These are phyloP conservation scores for Metroxylon sagu DNA, from an alignment of 176 grass and related monocot genomes.

Conservation along the genomic window DNA sequence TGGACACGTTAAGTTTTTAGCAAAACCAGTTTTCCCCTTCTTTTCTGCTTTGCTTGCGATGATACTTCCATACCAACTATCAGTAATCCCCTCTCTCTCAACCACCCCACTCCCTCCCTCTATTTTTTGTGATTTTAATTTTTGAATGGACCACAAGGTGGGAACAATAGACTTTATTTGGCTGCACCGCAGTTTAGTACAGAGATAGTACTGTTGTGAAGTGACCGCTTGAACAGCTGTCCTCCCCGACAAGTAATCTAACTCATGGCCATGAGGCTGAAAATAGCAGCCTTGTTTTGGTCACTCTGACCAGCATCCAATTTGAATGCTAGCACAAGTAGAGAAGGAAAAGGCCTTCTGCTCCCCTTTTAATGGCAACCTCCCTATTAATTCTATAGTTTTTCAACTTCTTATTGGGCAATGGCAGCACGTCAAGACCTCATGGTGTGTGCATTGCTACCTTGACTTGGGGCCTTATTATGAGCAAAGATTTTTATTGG, in stretches of 20 bases:
- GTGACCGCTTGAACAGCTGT: constrained; percentile 47
- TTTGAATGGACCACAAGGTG: neutral
- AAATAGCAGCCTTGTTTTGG: constrained; percentile 39
- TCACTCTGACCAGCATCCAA: constrained; percentile 26
- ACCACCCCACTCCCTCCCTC: constrained; percentile 1
- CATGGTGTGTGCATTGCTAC: neutral
- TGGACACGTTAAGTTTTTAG: constrained; percentile 17
- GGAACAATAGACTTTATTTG: constrained; percentile 5
- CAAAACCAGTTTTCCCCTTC: constrained; percentile 7
- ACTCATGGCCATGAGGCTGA: constrained; percentile 27
- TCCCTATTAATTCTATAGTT: constrained; percentile 25
- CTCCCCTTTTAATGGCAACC: constrained; percentile 26
- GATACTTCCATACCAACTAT: constrained; percentile 25
- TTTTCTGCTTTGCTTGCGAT: neutral
- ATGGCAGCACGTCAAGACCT: neutral
- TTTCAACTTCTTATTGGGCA: constrained; percentile 3
- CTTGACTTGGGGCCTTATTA: neutral
- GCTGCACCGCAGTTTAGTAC: constrained; percentile 28
- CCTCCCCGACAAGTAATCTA: constrained; percentile 17
- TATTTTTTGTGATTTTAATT: constrained; percentile 6
- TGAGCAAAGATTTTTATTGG: constrained; percentile 14
- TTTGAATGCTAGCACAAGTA: constrained; percentile 4
- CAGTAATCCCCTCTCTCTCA: neutral
- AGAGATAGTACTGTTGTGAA: constrained; percentile 27
- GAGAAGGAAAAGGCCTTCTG: constrained; percentile 6